phyloP scores from a whole-genome alignment of 768 basidiomycete species.

The Bullera alba region DNA sequence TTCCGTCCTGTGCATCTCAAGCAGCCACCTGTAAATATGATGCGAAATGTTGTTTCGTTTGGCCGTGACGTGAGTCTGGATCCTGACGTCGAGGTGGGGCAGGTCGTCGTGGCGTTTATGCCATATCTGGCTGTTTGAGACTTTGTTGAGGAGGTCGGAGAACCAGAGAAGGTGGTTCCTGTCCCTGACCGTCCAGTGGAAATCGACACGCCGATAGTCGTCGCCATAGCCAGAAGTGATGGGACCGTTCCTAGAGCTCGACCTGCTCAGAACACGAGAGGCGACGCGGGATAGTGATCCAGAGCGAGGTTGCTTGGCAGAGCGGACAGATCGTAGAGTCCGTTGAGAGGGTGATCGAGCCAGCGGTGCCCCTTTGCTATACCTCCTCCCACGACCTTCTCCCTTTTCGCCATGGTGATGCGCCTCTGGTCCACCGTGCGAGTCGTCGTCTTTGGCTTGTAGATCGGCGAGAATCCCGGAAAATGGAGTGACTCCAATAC shows the following conservation, averaged over 20 bases:
- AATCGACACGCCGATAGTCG: slow-evolving; percentile 19
- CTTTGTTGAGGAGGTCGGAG: slow-evolving; percentile 17
- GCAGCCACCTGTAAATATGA: slow-evolving; percentile 22
- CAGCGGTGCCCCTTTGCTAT: too few species aligned
- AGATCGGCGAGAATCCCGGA: slow-evolving; percentile 23
- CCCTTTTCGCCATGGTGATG: too few species aligned
- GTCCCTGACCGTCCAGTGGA: slow-evolving; percentile 28
- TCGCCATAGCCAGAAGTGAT: slow-evolving; percentile 1
- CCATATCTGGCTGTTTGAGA: slow-evolving; percentile 15
- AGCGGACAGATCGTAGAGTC: too few species aligned
- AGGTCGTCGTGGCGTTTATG: slow-evolving; percentile 7
- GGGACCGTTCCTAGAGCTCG: slow-evolving; percentile 1
- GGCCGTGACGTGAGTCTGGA: slow-evolving; percentile 21
- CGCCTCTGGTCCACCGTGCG: slow-evolving; percentile 9
- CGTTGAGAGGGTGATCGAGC: neutral
- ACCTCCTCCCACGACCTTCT: too few species aligned
- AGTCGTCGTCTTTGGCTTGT: slow-evolving; percentile 11
- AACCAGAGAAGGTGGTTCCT: slow-evolving; percentile 22
- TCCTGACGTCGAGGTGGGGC: slow-evolving; percentile 18
- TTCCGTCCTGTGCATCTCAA: slow-evolving; percentile 18
- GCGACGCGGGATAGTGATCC: slow-evolving; percentile 2
- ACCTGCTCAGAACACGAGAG: slow-evolving; percentile 6
- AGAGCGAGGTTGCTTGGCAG: neutral
- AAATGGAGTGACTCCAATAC: slow-evolving; percentile 25
- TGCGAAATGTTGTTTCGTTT: slow-evolving; percentile 15